These are phyloP conservation scores for Panicum hallii DNA, from an alignment of 202 grass and related monocot genomes.

Conservation along the genomic window DNA sequence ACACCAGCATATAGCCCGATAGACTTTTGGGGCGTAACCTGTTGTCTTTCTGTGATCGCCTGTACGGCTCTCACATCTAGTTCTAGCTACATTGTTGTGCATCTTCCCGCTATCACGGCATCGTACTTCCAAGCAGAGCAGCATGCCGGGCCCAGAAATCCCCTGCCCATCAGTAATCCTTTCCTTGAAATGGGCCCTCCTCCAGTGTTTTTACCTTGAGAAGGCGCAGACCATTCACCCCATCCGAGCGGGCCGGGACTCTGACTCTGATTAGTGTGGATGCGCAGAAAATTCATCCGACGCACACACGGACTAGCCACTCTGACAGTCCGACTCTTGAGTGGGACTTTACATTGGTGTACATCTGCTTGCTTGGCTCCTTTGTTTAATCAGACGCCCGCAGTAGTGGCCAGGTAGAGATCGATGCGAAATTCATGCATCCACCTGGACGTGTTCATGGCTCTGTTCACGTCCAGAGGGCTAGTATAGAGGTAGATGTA, in stretches of 20 bases:
- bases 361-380: neutral
- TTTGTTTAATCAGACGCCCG: neutral
- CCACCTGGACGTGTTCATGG: constrained; percentile 19
- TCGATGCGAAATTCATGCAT: neutral
- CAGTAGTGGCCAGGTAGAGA: neutral
- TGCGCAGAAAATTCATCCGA: neutral
- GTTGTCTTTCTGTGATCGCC: neutral
- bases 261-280: too few relatives aligned
- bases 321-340: too few relatives aligned
- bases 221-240: too few relatives aligned
- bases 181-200: neutral
- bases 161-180: too few relatives aligned
- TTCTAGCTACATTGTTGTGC: neutral
- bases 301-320: neutral
- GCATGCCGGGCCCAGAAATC: neutral
- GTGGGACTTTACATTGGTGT: too few relatives aligned
- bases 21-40: neutral
- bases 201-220: neutral
- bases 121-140: neutral
- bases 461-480: neutral
- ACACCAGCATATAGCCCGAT: neutral
- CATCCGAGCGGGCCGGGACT: too few relatives aligned
- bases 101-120: neutral
- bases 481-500: neutral
- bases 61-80: neutral